A percentile compares a stretch with the other conserved stretches of the same genome.
Conservation (phyloP, 2,329 filamentous ascomycete genomes). For the Allantophomopsis lycopodina region DNA sequence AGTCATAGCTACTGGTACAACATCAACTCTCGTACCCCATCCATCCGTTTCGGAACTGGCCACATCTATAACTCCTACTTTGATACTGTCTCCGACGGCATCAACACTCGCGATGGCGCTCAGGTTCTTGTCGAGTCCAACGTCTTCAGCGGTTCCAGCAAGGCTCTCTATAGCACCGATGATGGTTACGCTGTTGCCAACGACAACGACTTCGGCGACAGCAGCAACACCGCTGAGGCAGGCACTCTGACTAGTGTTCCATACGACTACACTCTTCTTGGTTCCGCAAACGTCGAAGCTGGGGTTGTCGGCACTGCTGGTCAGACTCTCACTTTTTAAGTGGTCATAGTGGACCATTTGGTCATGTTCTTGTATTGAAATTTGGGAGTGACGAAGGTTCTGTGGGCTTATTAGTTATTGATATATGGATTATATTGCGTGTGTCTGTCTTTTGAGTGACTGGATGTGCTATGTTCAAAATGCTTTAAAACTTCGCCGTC, state of each 20-base stretch:
- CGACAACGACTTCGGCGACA: conserved; percentile 32
- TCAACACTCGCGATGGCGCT: conserved; percentile 42
- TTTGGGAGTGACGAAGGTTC: no score
- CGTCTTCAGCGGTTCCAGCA: conserved; percentile 29
- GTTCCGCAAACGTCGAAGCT: conserved; percentile 29
- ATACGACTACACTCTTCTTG: conserved; percentile 39
- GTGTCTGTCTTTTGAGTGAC: no score
- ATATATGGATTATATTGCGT: no score
- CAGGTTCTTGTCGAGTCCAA: conserved; percentile 42
- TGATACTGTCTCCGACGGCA: conserved; percentile 29
- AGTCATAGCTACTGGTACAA: conserved; percentile 36
- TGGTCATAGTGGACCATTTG: neutral
- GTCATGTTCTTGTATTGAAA: no score
- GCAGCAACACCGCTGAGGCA: conserved; percentile 30
- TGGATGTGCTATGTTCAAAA: no score
- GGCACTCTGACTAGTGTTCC: conserved; percentile 36
- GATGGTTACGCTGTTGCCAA: conserved; percentile 27
- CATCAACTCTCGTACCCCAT: conserved; percentile 48
- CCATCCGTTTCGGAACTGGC: conserved; percentile 51
- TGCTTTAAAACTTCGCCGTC: no score
- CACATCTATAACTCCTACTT: conserved; percentile 45
- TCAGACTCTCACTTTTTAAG: conserved; percentile 19
- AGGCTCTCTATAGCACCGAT: conserved; percentile 28
- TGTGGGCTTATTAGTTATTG: no score
- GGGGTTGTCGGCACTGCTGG: conserved; percentile 18